A percentile compares a stretch with the other conserved stretches of the same genome.
phyloP scores from a whole-genome alignment of 2,329 filamentous ascomycete species.

The Bipolaris victoriae region DNA sequence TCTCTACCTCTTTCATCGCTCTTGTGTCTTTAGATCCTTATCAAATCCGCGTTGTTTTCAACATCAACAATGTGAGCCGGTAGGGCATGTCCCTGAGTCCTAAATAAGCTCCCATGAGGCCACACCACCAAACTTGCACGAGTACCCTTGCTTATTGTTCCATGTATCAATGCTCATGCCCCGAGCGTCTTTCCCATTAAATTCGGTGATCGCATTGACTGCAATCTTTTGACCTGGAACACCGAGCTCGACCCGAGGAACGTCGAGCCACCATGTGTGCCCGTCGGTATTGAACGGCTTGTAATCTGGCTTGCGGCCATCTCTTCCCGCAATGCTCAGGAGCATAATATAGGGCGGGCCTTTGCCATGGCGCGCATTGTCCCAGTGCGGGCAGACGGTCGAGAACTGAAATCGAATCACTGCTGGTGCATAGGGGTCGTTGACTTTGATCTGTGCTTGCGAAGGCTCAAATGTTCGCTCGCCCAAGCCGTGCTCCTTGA shows the following conservation, averaged over 20 bases:
- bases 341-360: conserved; percentile 73
- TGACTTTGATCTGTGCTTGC: conserved; percentile 65
- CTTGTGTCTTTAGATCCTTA: not conserved
- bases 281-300: conserved; percentile 76
- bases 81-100: conserved; percentile 2
- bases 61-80: not conserved
- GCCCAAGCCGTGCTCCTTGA: conserved; percentile 57
- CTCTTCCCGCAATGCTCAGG: conserved; percentile 64
- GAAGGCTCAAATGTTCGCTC: conserved; percentile 67
- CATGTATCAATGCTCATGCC: conserved; percentile 55
- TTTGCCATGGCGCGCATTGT: conserved; percentile 68
- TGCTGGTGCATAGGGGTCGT: conserved; percentile 52
- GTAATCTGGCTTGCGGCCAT: conserved; percentile 71
- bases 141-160: conserved; percentile 46
- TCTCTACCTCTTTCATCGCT: not conserved
- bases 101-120: conserved; percentile 62
- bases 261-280: conserved; percentile 81
- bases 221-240: conserved; percentile 63
- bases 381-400: conserved; percentile 83
- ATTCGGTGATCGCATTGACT: conserved; percentile 66
- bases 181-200: conserved; percentile 58
- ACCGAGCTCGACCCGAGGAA: conserved; percentile 60
- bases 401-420: conserved; percentile 79
- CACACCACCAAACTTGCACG: conserved; percentile 56
- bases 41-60: not conserved